Evolutionary conservation across 179 eudicot species (phyloP).

Genomic region (Spergularia azorica): DNA sequence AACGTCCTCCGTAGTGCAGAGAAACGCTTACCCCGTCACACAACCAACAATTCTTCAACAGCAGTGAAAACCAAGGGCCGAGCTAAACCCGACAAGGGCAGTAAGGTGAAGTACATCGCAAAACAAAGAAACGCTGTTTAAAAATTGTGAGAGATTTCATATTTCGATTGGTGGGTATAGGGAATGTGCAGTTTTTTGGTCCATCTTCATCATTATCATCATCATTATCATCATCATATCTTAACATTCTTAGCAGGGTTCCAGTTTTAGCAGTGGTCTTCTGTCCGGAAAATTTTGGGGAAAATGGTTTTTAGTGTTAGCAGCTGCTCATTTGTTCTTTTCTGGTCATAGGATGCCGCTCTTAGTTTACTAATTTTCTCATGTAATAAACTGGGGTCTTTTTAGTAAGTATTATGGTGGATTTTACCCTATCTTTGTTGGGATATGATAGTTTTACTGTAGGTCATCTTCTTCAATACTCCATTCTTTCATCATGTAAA

Average conservation of each 20-base stretch:
- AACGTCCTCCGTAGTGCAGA: conserved; percentile 32
- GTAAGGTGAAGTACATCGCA: conserved; percentile 54
- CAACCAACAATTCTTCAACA: conserved; percentile 25
- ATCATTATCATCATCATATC: conserved; percentile 28
- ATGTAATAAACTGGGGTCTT: conserved; percentile 27
- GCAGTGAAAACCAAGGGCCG: conserved; percentile 37
- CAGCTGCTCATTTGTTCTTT: background rate
- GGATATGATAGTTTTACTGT: too few relatives aligned
- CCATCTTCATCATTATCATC: too few relatives aligned
- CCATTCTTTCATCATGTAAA: too few relatives aligned
- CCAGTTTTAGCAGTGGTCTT: conserved; percentile 58
- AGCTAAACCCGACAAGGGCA: conserved; percentile 45
- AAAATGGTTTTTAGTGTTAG: conserved; percentile 12
- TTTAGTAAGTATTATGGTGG: background rate
- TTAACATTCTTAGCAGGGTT: conserved; percentile 46
- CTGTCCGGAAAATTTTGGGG: conserved; percentile 43
- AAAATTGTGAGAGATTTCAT: background rate
- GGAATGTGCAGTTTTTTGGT: conserved; percentile 36
- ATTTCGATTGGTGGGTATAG: conserved; percentile 15
- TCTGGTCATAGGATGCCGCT: conserved; percentile 17
- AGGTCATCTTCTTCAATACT: too few relatives aligned
- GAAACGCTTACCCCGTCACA: conserved; percentile 21
- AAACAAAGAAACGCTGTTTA: conserved; percentile 35
- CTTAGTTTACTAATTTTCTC: background rate
- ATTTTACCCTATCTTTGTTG: too few relatives aligned